Evolutionary conservation across 2,329 filamentous ascomycete species (phyloP), one percentile per base, ranked within the genome.

Genomic region (Aspergillus melleus): DNA sequence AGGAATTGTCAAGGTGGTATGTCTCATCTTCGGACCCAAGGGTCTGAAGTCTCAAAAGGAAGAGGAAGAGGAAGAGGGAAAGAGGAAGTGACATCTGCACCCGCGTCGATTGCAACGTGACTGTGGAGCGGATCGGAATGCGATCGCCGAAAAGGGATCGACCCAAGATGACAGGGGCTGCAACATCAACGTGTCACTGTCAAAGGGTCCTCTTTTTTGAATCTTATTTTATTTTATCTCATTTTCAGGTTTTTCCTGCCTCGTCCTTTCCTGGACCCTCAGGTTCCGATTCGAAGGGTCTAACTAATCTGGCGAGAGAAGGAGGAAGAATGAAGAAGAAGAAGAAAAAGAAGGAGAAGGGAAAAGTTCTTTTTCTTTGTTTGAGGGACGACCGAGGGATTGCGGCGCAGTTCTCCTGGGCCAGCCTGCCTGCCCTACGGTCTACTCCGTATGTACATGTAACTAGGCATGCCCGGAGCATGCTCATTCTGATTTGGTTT

Each of bases 101-200:
- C 14, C 24, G 26, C 36, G 49, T 61, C 49, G 44, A 59, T 53
- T 64, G 64, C 53, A 66, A 64, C 59, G 54, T 58, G 61, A 61
- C 58, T 55, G 59, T 63, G 57, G 60, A 61, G 54, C 42, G 55
- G 58, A 61, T 64, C 59, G 61, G 59, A 65, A 65, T 60, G 61
- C 42, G 63, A 63, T 59, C 55, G 54, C 39, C 51, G 53, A 54
- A 60, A 60, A 52, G 52, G 54, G 49, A 60, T 61, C 52, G 58
- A 57, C 57, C 59, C 51, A 57, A 50, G 49, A 57, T 56, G 22
- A 47, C 22, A 50, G 56, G 46, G 50, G 52, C 57, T 58, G 55
- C 42, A 58, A 61, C 59, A 30, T 58, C 29, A 54, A 51, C 50
- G 52, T 55, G 54, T 49, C 58, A 56, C 30, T 58, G 51, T 24